phyloP scores from a whole-genome alignment of 2,329 filamentous ascomycete genomes.

The Ophiocordyceps unilateralis region DNA sequence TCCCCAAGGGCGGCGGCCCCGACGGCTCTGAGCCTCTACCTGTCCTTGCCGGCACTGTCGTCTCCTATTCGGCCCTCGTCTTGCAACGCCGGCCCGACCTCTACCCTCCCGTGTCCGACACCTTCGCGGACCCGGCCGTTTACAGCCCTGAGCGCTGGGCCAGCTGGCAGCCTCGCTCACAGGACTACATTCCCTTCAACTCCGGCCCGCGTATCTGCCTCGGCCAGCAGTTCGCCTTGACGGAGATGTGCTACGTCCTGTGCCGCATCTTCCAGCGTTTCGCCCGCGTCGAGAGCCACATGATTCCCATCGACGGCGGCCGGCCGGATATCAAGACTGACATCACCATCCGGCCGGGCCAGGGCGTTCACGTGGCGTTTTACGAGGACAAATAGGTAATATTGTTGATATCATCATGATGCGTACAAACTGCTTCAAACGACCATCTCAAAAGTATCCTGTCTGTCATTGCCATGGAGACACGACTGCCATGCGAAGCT shows the following conservation, averaged over 20 bases:
- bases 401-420: background rate
- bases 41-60: slow-evolving; percentile 45
- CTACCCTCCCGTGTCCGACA: slow-evolving; percentile 32
- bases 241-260: slow-evolving; percentile 58
- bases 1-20: slow-evolving; percentile 53
- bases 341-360: slow-evolving; percentile 40
- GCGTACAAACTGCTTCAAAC: background rate
- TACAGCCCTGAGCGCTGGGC: slow-evolving; percentile 54
- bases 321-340: slow-evolving; percentile 37
- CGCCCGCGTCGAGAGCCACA: slow-evolving; percentile 40
- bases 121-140: slow-evolving; percentile 24
- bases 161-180: slow-evolving; percentile 42
- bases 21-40: slow-evolving; percentile 44
- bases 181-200: slow-evolving; percentile 61
- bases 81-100: slow-evolving; percentile 57
- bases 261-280: slow-evolving; percentile 58
- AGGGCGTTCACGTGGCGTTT: slow-evolving; percentile 41
- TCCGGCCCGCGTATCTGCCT: slow-evolving; percentile 57
- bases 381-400: slow-evolving; percentile 23
- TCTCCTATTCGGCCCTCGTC: slow-evolving; percentile 49
- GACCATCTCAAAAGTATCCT: background rate
- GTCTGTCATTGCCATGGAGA: too few species aligned
- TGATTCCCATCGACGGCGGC: slow-evolving; percentile 36
- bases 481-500: too few species aligned
- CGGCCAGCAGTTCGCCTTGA: slow-evolving; percentile 66